These are phyloP conservation scores for Wickerhamiella hasegawae DNA, from an alignment of 805 yeast genomes.

Conservation along the genomic window DNA sequence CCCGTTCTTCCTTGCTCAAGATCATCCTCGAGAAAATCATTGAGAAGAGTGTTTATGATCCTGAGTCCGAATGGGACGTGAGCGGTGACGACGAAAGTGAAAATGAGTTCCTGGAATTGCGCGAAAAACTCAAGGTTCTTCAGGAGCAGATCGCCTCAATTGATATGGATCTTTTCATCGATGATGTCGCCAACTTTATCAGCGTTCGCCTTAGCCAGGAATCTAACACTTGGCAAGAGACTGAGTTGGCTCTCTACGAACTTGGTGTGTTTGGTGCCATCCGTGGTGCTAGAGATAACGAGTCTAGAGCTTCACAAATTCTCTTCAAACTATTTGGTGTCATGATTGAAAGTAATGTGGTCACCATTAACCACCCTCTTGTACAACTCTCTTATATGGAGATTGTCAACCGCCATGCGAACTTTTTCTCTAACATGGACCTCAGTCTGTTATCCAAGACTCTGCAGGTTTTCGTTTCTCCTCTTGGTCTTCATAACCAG, in stretches of 20 bases:
- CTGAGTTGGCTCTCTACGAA: slow-evolving; percentile 79
- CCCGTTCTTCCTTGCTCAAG: slow-evolving; percentile 37
- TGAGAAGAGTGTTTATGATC: slow-evolving; percentile 64
- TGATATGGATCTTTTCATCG: slow-evolving; percentile 44
- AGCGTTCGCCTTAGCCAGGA: slow-evolving; percentile 27
- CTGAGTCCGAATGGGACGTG: slow-evolving; percentile 42
- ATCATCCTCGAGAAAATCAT: slow-evolving; percentile 55
- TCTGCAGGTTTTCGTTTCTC: slow-evolving; percentile 62
- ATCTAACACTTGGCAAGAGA: slow-evolving; percentile 47
- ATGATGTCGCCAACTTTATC: slow-evolving; percentile 44
- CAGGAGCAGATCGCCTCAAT: slow-evolving; percentile 67
- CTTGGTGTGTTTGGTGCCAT: slow-evolving; percentile 66
- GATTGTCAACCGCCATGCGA: slow-evolving; percentile 62
- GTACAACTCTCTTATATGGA: slow-evolving; percentile 76
- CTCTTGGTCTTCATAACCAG: slow-evolving; percentile 64
- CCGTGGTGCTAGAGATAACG: slow-evolving; percentile 27
- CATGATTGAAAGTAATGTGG: slow-evolving; percentile 9
- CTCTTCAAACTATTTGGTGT: slow-evolving; percentile 39
- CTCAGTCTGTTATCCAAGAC: slow-evolving; percentile 34
- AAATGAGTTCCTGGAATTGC: slow-evolving; percentile 64
- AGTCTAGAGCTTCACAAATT: slow-evolving; percentile 46
- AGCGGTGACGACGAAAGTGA: slow-evolving; percentile 35
- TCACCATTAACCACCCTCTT: slow-evolving; percentile 40
- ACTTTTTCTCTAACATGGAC: slow-evolving; percentile 32
- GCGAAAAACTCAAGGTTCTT: slow-evolving; percentile 56